Evolutionary conservation across 164 flowering plant species (phyloP), one percentile per base, ranked within the genome.

Genomic region (Tetracentron sinense): DNA sequence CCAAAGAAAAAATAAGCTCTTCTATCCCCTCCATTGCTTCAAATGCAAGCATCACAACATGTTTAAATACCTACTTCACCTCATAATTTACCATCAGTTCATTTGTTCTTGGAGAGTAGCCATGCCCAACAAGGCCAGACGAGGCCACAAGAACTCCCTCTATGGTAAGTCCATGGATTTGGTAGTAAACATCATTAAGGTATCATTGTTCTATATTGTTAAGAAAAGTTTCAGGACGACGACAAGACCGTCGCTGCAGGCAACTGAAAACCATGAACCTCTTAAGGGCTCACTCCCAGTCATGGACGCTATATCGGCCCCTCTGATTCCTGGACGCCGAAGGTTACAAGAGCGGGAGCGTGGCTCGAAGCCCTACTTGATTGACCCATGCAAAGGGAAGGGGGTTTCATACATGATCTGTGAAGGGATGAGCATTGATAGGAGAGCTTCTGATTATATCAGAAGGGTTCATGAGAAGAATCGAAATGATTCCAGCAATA

Each of bases 401-500:
- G 55, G 11, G 15, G 63, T 71, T 28, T 8, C 58, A 1, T 30
- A 48, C 56, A 46, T 58, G 44, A 30, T 72, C 28, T 46, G 12
- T 15, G 65, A 73, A 62, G 69, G 58, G 54, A 69, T 29, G 17
- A 51, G 57, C 10, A 63, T 70, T 3, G 74, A 78, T 63, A 77
- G 74, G 4, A 57, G 14, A 62, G 72, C 75, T 59, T 51, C 72
- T 19, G 69, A 56, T 7, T 78, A 67, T 28, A 78, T 78, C 31
- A 44, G 60, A 22, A 73, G 61, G 73, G 56, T 78, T 19, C 81
- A 61, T 49, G 49, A 53, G 53, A 72, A 72, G 69, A 71, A 67
- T 35, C 53, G 25, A 11, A 48, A 33, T 14, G 61, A 62, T 54
- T 55, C 42, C 7, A 42, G 17, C 7, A 63, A 56, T 50, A 23